Base-by-base conservation (phyloP, 352 stramenopile species). In the Phytophthora lateralis region DNA sequence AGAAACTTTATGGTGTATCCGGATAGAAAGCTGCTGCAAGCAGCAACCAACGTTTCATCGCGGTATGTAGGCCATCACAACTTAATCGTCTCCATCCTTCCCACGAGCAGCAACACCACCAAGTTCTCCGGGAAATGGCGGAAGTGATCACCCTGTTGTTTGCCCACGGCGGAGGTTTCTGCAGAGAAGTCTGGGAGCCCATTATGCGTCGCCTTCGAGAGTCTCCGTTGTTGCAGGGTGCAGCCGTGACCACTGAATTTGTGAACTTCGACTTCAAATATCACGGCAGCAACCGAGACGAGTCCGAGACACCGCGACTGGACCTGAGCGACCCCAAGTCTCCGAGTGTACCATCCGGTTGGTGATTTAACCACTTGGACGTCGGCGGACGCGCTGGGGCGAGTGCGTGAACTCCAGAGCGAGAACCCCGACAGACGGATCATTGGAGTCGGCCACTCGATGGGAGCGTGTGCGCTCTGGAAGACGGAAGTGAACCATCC, bases 381-480 rank as follows among this genome's bases (percentile, higher is more conserved):
- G 1, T 47, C 50, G 2, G 60, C 32, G 0, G 59, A 69, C 11
- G 49, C 71, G 32, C 41, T 66, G 0, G 17, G 39, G 1, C 54
- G 58, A 44, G 65, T 78, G 14, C 30, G 30, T 4, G 20, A 30
- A 27, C 24, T 75, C 8, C 46, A 69, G 34, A 49, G 15, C 8
- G 27, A 60, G 17, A 41, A 68, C 7, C 57, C 63, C n/a, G 53
- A 58, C 9, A 21, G 44, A n/a, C 39, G 24, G 11, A 6, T 78
- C 37, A 78, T 80, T 20, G 72, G 68, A 39, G 63, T 80, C 20
- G 69, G 72, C 2, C 72, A 80, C 35, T 80, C 72, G 0, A 75
- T 78, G 64, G 72, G 72, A 2, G 64, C 56, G 8, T 58, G 49
- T n/a, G 58, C 61, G 6, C 49, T 80, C 15, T 80, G 72, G 72